Evolutionary conservation across 2,329 filamentous ascomycete species (phyloP).

Genomic region (Colletotrichum aenigma): DNA sequence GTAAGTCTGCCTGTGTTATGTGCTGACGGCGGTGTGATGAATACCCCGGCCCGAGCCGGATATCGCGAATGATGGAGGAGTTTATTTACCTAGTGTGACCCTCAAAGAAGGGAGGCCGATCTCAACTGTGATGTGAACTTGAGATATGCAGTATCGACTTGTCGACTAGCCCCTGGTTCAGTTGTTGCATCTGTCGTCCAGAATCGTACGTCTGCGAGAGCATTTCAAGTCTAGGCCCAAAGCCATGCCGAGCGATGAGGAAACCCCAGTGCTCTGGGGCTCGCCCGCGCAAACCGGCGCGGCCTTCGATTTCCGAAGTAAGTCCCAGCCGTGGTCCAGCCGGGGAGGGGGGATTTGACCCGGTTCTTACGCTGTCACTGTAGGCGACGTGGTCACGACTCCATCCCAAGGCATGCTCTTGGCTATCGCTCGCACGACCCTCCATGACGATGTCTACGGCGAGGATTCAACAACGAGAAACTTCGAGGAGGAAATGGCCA

Average conservation of each 20-base stretch:
- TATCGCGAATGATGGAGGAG: background rate
- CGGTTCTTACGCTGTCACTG: background rate
- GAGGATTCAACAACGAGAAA: constrained; percentile 73
- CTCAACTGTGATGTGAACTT: background rate
- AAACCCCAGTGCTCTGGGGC: constrained; percentile 14
- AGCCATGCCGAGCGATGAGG: background rate
- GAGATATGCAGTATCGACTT: background rate
- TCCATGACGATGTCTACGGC: constrained; percentile 78
- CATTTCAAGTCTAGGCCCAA: background rate
- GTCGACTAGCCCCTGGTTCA: background rate
- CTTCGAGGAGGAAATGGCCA: constrained; percentile 69
- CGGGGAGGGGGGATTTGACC: background rate
- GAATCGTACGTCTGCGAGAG: background rate
- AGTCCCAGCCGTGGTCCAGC: background rate
- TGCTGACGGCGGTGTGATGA: background rate
- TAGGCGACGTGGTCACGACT: constrained; percentile 72
- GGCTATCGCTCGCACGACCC: constrained; percentile 70
- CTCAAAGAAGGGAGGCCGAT: background rate
- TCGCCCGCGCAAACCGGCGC: constrained; percentile 7
- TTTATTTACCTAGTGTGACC: background rate
- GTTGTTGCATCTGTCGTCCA: background rate
- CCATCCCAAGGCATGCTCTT: constrained; percentile 73
- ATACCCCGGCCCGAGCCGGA: background rate
- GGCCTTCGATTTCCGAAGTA: constrained; percentile 20
- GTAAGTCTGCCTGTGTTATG: background rate